A percentile compares a stretch with the other conserved stretches of the same genome.
phyloP scores from a whole-genome alignment of 257 asterid genomes.

The Echites panduratus region DNA sequence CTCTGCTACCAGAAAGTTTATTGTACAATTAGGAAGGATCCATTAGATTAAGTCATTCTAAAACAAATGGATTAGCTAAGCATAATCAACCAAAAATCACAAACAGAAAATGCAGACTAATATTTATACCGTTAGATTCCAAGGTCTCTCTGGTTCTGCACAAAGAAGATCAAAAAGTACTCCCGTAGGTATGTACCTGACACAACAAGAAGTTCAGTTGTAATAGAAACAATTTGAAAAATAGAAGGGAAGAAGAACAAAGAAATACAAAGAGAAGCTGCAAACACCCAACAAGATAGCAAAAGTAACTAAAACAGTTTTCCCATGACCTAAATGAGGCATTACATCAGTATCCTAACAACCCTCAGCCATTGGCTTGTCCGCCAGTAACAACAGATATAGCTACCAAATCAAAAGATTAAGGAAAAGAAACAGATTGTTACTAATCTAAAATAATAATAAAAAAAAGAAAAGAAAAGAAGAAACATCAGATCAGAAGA shows the following conservation, averaged over 20 bases:
- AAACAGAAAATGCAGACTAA: not conserved
- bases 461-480: not conserved
- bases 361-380: not conserved
- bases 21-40: not conserved
- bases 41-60: not conserved
- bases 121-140: slow-evolving; percentile 74
- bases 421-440: not conserved
- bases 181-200: slow-evolving; percentile 92
- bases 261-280: slow-evolving; percentile 3
- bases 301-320: not conserved
- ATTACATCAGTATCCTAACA: not conserved
- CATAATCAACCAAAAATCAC: slow-evolving; percentile 2
- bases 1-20: not conserved
- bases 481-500: not conserved
- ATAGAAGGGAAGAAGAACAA: not conserved
- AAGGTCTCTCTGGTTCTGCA: slow-evolving; percentile 93
- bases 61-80: not conserved
- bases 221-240: not conserved
- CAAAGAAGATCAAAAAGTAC: slow-evolving; percentile 94
- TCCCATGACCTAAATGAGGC: not conserved
- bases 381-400: not conserved
- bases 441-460: not conserved
- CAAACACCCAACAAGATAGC: not conserved
- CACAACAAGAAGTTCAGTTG: slow-evolving; percentile 22
- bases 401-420: not conserved